Evolutionary conservation across 2,329 filamentous ascomycete genomes (phyloP), one percentile per base, ranked within the genome.

Genomic region (Drechslerella coelobrocha): DNA sequence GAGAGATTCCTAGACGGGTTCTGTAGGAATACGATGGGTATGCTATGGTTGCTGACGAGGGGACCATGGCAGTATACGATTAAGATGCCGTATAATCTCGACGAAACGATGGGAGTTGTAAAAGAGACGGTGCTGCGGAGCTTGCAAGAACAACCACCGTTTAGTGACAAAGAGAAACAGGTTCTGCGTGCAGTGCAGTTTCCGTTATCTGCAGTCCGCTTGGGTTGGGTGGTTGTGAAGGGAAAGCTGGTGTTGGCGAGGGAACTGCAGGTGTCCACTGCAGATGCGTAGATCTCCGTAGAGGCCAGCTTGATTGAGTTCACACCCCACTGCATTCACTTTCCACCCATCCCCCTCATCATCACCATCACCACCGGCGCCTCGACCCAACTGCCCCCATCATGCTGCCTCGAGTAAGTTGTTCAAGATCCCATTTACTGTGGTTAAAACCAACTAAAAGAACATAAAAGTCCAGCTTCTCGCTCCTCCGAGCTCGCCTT

Each of bases 51-150:
- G 19, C 54, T 66, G 14, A 59, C 61, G 4, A 29, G 34, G 1
- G 61, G 61, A 14, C n/a, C 54, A 0, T 66, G 61, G 61, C n/a
- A 50, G 7, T 41, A 26, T 37, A 47, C 21, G 14, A 47, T 66
- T 10, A 48, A 10, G 2, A 29, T 47, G n/a, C 53, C 53, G 9
- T 27, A 27, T 7, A 26, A n/a, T 14, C 8, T 59, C 1, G 47
- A 53, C 54, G 17, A 23, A 4, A 34, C 39, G 17, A 29, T 41
- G 9, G 21, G n/a, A 6, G 56, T 31, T 14, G 50, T 17, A 1
- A 9, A 41, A 14, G 31, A 61, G 29, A 17, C 14, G 4, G 5
- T 31, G n/a, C 26, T 60, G 0, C 9, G 27, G 27, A 52, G 24
- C 37, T 34, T 26, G 29, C 43, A 10, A 23, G 17, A 31, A 27